Conservation (phyloP, 2,329 filamentous ascomycete genomes). For the Paecilomyces sp. region DNA sequence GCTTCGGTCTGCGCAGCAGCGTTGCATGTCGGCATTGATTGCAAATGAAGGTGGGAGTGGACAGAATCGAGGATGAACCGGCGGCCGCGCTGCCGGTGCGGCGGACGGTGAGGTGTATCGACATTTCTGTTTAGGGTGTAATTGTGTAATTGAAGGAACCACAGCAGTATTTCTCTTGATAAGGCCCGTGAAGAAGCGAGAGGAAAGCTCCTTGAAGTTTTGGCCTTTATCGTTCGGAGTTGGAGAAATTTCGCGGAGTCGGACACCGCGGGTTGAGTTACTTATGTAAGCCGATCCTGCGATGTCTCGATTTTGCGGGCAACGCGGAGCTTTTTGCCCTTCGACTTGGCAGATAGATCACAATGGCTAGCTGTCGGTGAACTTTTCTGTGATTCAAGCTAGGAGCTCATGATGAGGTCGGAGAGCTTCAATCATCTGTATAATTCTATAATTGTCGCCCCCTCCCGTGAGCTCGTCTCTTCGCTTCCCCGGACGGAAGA, state of each 20-base stretch:
- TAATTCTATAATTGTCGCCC: conserved; percentile 3
- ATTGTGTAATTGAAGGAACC: background rate
- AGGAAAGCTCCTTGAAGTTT: background rate
- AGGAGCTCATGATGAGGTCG: conserved; percentile 14
- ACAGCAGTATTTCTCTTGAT: background rate
- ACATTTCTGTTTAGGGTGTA: conserved; percentile 19
- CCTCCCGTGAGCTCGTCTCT: conserved; percentile 7
- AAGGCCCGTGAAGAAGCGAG: background rate
- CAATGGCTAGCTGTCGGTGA: background rate
- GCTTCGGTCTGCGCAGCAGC: conserved; percentile 77
- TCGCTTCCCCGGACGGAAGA: conserved; percentile 11
- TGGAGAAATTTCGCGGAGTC: conserved; percentile 23
- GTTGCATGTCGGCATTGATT: conserved; percentile 72
- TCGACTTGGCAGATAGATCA: background rate
- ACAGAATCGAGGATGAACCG: conserved; percentile 5
- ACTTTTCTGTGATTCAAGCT: background rate
- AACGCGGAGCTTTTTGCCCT: background rate
- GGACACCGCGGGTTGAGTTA: conserved; percentile 5
- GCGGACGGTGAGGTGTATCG: conserved; percentile 29
- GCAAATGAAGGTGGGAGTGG: conserved; percentile 30
- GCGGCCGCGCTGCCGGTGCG: conserved; percentile 13
- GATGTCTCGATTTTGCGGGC: background rate
- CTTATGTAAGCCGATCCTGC: conserved; percentile 21
- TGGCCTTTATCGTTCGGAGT: conserved; percentile 15
- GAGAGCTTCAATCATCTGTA: conserved; percentile 3